Evolutionary conservation across 768 basidiomycete species (phyloP), one percentile per base, ranked within the genome.

Genomic region (Suillus plorans): DNA sequence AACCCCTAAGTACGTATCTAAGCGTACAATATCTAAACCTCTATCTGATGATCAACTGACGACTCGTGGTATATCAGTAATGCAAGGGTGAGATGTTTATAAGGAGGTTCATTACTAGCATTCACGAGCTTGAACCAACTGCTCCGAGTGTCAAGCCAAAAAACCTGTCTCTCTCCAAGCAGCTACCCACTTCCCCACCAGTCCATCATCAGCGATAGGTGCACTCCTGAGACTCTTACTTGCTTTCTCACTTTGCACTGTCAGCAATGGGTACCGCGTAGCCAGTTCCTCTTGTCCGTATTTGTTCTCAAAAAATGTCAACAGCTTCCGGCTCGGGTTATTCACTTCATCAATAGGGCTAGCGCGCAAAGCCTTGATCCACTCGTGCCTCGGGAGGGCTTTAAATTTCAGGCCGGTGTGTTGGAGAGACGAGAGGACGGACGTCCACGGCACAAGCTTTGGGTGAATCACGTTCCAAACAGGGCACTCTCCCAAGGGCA

Each of bases 121-220:
- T 37, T 10, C 36, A 37, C 36, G 4, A 36, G n/a, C 22, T 39
- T 6, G 44, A n/a, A n/a, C 14, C 8, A 50, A 31, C 12, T 22
- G 20, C n/a, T 41, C 36, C n/a, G n/a, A n/a, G n/a, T n/a, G n/a
- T 66, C 64, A 61, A 56, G 31, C 60, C 58, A 75, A 64, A 67
- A 84, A 84, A 16, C 78, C 78, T 18, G 74, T 76, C 58, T 76
- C 69, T 63, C 75, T 76, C 83, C 83, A 84, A 16, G 76, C 72
- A n/a, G 62, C 69, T 1, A 79, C 75, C 82, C 82, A 84, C 47
- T 80, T 79, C 18, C 68, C 73, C 2, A 84, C 79, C 42, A 84
- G 64, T 28, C 62, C 75, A 2, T 73, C 68, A 13, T 63, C 66
- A 0, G 59, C 63, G n/a, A 66, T 65, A 1, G 70, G 70, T 7